These are phyloP conservation scores for Phytopythium mirpurense DNA, from an alignment of 352 stramenopile genomes.

Conservation along the genomic window DNA sequence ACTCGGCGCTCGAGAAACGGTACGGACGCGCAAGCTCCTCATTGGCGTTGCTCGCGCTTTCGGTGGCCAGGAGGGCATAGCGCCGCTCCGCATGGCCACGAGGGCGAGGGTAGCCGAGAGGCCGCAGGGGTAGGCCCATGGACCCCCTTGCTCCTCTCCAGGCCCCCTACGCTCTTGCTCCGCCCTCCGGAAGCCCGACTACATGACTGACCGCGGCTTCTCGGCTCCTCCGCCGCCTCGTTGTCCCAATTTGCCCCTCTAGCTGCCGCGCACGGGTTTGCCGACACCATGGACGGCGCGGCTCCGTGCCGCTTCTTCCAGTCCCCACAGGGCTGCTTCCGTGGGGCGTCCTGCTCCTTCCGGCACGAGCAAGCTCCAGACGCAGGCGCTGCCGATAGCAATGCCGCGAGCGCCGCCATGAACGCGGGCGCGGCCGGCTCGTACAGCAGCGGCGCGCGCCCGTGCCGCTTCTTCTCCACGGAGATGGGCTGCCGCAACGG, in stretches of 20 bases:
- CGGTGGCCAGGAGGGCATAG: not conserved
- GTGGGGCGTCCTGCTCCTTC: conserved; percentile 58
- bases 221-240: not conserved
- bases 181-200: not conserved
- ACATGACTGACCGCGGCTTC: not conserved
- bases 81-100: not conserved
- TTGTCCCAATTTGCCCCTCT: not conserved
- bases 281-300: conserved; percentile 10
- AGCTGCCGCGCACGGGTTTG: not conserved
- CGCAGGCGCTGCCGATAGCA: conserved; percentile 2
- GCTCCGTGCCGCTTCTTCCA: conserved; percentile 67
- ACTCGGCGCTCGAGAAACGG: not conserved
- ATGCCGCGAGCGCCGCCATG: conserved; percentile 9
- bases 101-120: not conserved
- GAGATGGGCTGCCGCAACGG: conserved; percentile 63
- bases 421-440: conserved; percentile 27
- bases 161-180: not conserved
- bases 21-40: not conserved
- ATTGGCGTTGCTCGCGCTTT: not conserved
- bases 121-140: not conserved
- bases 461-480: conserved; percentile 56
- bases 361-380: conserved; percentile 31
- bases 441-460: conserved; percentile 26
- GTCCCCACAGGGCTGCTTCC: conserved; percentile 63
- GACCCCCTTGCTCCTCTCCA: not conserved